A percentile compares a stretch with the other conserved stretches of the same genome.
Evolutionary conservation across 441 rosid genomes (phyloP).

Genomic region (Mallotus repandus): DNA sequence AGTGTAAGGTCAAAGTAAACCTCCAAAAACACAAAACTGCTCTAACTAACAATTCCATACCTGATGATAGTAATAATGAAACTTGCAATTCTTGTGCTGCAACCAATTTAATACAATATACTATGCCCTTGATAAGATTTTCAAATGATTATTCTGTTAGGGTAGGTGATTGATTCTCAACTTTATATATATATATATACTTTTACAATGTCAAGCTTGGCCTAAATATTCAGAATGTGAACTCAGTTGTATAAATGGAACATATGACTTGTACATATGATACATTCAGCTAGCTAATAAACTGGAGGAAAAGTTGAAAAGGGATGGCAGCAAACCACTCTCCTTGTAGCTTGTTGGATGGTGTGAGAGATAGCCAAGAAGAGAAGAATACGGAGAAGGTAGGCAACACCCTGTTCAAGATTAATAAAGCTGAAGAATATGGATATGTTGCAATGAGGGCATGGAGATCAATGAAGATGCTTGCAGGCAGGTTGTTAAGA

Average conservation of each 20-base stretch:
- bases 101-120: background rate
- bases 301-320: background rate
- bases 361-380: background rate
- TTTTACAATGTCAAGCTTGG: background rate
- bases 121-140: background rate
- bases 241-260: background rate
- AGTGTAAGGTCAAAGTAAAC: background rate
- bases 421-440: background rate
- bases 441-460: background rate
- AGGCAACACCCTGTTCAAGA: background rate
- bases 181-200: background rate
- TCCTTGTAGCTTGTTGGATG: conserved; percentile 1
- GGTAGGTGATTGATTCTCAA: background rate
- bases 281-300: background rate
- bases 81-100: conserved; percentile 7
- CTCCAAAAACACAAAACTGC: background rate
- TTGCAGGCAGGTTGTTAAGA: background rate
- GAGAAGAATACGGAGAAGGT: conserved; percentile 1
- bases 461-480: conserved; percentile 3
- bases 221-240: background rate
- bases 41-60: background rate
- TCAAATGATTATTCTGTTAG: background rate
- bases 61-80: background rate
- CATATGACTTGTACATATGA: background rate
- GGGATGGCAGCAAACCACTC: background rate